Base-by-base conservation (phyloP, 177 flowering plant genomes). In the Vitis hybrid region DNA sequence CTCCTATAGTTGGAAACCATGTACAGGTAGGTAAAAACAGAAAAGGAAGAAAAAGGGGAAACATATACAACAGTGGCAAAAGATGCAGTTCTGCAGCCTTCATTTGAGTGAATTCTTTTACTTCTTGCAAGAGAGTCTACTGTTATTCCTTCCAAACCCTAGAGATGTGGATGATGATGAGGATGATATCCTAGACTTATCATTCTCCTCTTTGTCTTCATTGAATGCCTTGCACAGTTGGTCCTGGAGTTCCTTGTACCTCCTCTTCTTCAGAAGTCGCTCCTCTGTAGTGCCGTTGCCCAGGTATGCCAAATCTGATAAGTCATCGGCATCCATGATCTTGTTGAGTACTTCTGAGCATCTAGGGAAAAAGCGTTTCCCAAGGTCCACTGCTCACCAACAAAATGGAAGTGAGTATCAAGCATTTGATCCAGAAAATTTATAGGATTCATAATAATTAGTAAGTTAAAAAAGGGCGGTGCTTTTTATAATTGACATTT, bases 351-450 rank as follows among this genome's bases (percentile, higher is more conserved):
- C 93, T 3, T 84, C 87, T 50, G 97, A 94, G 78, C 98, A 94
- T 59, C 97, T 88, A 49, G 98, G 98, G 78, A 94, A 94, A 73
- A 79, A 94, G 52, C 89, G 92, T 64, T 89, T 94, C 55, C 97
- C 97, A 19, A 92, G 86, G 62, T 89, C 93, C 77, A 94, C 98
- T 94, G 88, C 58, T 8, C 58, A 72, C 15, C 14, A 62, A 58
- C 31, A 55, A 16, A 15, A 19, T 70, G 19, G 33, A 29, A n/a
- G 29, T 67, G 8, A 65, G 9, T 51, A 15, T 55, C 50, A 31
- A 48, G 8, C 19, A n/a, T 9, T 58, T 58, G 14, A 33, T 33
- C 26, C 51, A 66, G 55, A 10, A 53, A 18, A 15, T 59, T 53
- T 9, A 33, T 29, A 15, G 5, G 12, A 62, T 14, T 39, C 10